Base-by-base conservation (phyloP, 2,329 filamentous ascomycete genomes). In the Chaetomium strumarium region DNA sequence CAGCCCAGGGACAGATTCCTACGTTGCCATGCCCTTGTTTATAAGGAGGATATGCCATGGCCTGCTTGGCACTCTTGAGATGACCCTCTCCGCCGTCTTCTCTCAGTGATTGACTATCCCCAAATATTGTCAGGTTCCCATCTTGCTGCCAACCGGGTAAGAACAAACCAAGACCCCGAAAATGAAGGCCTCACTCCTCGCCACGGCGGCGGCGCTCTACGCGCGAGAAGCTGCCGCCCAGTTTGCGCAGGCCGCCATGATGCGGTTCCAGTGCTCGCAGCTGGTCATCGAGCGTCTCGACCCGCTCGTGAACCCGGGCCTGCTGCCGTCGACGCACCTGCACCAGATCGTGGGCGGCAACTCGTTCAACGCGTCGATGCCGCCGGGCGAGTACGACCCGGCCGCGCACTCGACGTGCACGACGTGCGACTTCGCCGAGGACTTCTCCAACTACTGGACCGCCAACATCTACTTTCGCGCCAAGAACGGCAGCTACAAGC, bases 281-380 rank as follows among this genome's bases (percentile, higher is more conserved):
- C 45, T 53, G 19, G 43, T 46, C 6, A 44, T 53, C 46, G 51
- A 53, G 5, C 45, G 51, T 3, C 33, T 53, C 5, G 51, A 53
- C 12, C 51, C 51, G 2, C 20, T 52, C 0, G 51, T 45, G 9
- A 44, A 44, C 34, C 51, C 51, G 1, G 51, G 51, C 6, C 16
- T 19, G 11, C 19, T 49, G 9, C 45, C 20, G 10, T 53, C 51
- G 4, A 16, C 51, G 3, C 79, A 83, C 64, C 71, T 79, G 4
- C 80, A 83, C 62, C 78, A 75, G 43, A 75, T 83, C 51, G 72
- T 77, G 48, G 79, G 81, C 48, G 71, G 70, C 5, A 54, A 58
- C 40, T 52, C 51, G 1, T 56, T 58, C 45, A 58, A 56, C 34
- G 56, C 44, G 0, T 64, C 68, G 17, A 72, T 74, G 70, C 38